Conservation (phyloP, 75 land plant genomes). For the Picea glauca region DNA sequence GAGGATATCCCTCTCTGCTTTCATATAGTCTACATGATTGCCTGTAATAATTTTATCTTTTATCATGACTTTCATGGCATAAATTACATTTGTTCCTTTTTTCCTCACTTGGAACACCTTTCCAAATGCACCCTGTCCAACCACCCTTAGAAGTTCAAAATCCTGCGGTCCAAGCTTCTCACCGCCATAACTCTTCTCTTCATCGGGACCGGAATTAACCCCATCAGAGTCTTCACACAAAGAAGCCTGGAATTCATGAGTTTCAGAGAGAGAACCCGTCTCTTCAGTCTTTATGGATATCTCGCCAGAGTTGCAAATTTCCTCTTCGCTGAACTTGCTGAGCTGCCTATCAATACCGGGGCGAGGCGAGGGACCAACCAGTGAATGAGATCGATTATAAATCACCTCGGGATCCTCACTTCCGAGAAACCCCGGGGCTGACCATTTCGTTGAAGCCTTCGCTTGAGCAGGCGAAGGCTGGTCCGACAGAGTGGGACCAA, state of each 20-base stretch:
- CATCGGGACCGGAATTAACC: slow-evolving; percentile 9
- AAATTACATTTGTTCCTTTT: slow-evolving; percentile 51
- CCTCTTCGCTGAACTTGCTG: slow-evolving; percentile 49
- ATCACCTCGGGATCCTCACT: slow-evolving; percentile 65
- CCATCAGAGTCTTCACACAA: slow-evolving; percentile 22
- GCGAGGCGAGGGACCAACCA: slow-evolving; percentile 77
- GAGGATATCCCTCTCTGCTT: slow-evolving; percentile 91
- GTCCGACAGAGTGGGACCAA: slow-evolving; percentile 43
- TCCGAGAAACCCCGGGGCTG: slow-evolving; percentile 13
- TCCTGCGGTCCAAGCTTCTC: slow-evolving; percentile 69
- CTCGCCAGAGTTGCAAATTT: slow-evolving; percentile 5
- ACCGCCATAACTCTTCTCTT: not conserved
- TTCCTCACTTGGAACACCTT: slow-evolving; percentile 49
- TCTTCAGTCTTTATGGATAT: not conserved
- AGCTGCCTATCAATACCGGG: slow-evolving; percentile 39
- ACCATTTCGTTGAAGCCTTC: slow-evolving; percentile 12
- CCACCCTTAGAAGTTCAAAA: slow-evolving; percentile 76
- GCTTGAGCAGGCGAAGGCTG: slow-evolving; percentile 8
- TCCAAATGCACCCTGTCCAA: slow-evolving; percentile 59
- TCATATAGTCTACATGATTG: slow-evolving; percentile 91
- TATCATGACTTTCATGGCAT: slow-evolving; percentile 97
- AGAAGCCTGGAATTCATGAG: not conserved
- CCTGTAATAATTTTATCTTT: slow-evolving; percentile 83
- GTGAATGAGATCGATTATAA: slow-evolving; percentile 73
- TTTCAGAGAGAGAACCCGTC: not conserved